These are phyloP conservation scores for Lindgomyces ingoldianus DNA, from an alignment of 495 filamentous ascomycete species.

Conservation along the genomic window DNA sequence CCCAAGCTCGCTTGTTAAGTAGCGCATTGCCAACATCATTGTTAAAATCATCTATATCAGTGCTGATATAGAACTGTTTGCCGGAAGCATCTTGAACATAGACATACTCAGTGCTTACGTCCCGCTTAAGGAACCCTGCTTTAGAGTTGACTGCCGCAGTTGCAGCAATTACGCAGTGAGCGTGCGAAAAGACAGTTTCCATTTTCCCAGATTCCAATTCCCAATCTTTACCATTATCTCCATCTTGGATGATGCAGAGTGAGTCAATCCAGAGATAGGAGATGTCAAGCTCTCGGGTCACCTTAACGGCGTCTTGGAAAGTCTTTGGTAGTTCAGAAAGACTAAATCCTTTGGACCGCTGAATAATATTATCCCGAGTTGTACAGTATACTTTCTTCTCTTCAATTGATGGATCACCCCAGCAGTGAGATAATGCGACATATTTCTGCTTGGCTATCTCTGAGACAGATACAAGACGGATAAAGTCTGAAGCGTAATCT, in stretches of 20 bases:
- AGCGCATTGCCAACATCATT: not conserved
- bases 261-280: conserved; percentile 1
- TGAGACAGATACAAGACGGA: conserved; percentile 2
- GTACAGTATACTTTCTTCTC: not conserved
- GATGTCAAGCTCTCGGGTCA: not conserved
- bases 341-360: not conserved
- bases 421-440: conserved; percentile 11
- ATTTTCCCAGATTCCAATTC: not conserved
- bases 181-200: not conserved
- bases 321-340: conserved; percentile 7
- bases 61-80: conserved; percentile 8
- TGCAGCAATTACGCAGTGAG: conserved; percentile 17
- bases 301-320: not conserved
- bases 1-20: conserved; percentile 7
- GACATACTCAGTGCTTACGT: conserved; percentile 1
- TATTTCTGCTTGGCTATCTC: not conserved
- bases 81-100: conserved; percentile 4
- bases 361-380: conserved; percentile 2
- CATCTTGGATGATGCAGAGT: not conserved
- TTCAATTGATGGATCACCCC: not conserved
- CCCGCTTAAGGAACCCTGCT: conserved; percentile 10
- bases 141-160: conserved; percentile 4
- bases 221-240: not conserved
- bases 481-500: conserved; percentile 6
- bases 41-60: not conserved